Conservation (phyloP, 75 land plant species). For the Cupressus sempervirens region DNA sequence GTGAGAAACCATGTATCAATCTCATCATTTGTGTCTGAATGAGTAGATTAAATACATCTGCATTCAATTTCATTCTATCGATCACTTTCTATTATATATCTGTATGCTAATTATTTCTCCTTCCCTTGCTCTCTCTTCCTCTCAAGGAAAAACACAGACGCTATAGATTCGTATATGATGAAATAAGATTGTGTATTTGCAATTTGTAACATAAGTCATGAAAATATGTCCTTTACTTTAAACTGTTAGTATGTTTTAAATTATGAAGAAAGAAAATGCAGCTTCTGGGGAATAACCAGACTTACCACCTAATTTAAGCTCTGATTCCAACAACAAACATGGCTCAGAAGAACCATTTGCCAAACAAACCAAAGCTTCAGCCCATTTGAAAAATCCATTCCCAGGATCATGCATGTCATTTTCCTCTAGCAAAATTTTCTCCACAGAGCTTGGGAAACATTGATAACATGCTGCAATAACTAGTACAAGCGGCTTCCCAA, state of each 20-base stretch:
- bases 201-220: neutral
- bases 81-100: neutral
- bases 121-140: neutral
- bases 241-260: neutral
- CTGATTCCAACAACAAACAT: constrained; percentile 44
- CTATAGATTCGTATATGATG: neutral
- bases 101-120: neutral
- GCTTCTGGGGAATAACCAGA: neutral
- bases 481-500: constrained; percentile 73
- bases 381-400: constrained; percentile 47
- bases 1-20: neutral
- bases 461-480: constrained; percentile 64
- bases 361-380: constrained; percentile 38
- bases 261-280: neutral
- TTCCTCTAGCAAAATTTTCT: constrained; percentile 35
- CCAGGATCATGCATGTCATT: constrained; percentile 17
- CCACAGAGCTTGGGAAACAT: constrained; percentile 48
- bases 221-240: neutral
- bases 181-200: neutral
- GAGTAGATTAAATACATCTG: neutral
- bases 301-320: constrained; percentile 68
- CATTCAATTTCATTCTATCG: neutral
- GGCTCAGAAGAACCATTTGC: constrained; percentile 31
- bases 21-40: neutral
- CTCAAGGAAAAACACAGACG: neutral